Base-by-base conservation (phyloP, 176 grass and related monocot species). In the Aegilops tauschii region DNA sequence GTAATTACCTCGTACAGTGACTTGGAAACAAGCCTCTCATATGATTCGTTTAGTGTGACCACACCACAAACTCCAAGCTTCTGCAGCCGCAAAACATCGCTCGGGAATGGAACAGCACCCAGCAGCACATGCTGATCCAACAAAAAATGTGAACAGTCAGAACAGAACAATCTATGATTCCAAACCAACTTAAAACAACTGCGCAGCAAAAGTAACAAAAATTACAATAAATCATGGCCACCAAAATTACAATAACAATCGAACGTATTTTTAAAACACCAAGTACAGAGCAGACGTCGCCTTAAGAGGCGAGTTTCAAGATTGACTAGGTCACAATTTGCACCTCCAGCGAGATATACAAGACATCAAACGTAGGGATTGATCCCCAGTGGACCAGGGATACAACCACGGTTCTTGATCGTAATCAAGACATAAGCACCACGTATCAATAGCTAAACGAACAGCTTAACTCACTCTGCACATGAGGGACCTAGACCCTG, bases 31-130 rank as follows among this genome's bases (percentile, higher is more conserved):
- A 98, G 92, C 52, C 94, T 93, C 89, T 98, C 97, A 67, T 96
- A 98, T 20, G 94, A 95, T 83, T 98, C 94, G 52, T 98, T 98
- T 50, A 98, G 59, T 77, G 97, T 98, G 54, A 98, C 90, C 12
- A 98, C 94, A 29, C 97, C 94, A 32, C 83, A 86, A 83, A 98
- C 97, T 85, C 97, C 94, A 76, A 98, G 90, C 78, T 88, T 73
- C 88, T 96, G 92, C 66, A 98, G 82, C 70, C 86, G 80, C 23
- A 61, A 78, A 73, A 98, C 92, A 75, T 98, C 94, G 73, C 92
- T 94, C 59, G 94, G 92, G 73, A 98, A 98, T 13, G 94, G 97
- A 80, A 98, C 97, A 68, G 94, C 97, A 3, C 97, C 97, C 10
- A 98, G 85, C 18, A 98, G 80, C 85, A 96, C 74, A 93, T 93